Conservation (phyloP, 2,329 filamentous ascomycete species). For the Fusarium falciforme region DNA sequence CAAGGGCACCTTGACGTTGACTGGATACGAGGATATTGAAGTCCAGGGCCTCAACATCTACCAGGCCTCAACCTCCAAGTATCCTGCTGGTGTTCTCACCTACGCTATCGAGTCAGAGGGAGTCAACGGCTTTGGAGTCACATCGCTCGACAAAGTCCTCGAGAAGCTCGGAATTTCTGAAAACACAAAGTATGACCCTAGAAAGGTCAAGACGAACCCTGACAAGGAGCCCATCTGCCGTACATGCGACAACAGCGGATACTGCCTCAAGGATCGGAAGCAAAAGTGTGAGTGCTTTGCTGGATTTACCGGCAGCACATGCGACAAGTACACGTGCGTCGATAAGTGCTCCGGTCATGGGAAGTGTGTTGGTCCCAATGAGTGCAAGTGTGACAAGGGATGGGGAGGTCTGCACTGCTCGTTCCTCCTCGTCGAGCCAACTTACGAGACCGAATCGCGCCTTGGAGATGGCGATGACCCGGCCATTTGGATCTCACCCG, state of each 20-base stretch:
- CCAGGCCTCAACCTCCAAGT: conserved; percentile 50
- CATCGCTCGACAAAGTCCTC: conserved; percentile 52
- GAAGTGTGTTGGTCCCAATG: conserved; percentile 54
- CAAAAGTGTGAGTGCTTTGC: conserved; percentile 56
- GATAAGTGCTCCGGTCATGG: conserved; percentile 56
- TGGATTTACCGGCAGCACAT: conserved; percentile 53
- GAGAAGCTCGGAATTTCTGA: conserved; percentile 46
- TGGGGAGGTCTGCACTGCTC: conserved; percentile 60
- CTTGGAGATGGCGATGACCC: conserved; percentile 61
- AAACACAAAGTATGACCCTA: conserved; percentile 55
- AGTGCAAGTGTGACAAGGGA: conserved; percentile 54
- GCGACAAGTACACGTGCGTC: conserved; percentile 51
- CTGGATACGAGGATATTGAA: conserved; percentile 55
- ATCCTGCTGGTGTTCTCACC: conserved; percentile 53
- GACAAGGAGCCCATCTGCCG: conserved; percentile 46
- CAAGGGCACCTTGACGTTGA: conserved; percentile 51
- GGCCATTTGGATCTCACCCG: conserved; percentile 60
- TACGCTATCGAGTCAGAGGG: conserved; percentile 56
- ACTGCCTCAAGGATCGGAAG: conserved; percentile 43
- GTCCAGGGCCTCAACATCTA: conserved; percentile 55
- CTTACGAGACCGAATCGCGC: conserved; percentile 56
- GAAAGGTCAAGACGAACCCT: conserved; percentile 35
- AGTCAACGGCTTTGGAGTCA: conserved; percentile 53
- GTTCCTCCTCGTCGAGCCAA: conserved; percentile 55
- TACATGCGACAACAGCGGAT: conserved; percentile 53